Percentiles rank a stretch among this genome's conserved stretches.
Evolutionary conservation across 352 stramenopile genomes (phyloP).

Genomic region (Globisporangium emineosum): DNA sequence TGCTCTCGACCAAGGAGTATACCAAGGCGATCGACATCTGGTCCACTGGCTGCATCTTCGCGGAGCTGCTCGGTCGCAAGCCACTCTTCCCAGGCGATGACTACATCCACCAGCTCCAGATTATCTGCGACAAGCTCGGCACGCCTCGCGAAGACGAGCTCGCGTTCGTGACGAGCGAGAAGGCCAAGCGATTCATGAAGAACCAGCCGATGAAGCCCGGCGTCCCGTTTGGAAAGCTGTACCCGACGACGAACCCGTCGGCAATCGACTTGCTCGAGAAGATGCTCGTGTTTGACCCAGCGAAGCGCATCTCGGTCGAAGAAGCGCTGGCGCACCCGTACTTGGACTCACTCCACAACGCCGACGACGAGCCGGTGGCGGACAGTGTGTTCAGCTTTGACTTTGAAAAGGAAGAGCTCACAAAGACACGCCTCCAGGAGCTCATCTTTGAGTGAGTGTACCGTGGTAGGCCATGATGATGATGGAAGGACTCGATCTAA

Average conservation of each 20-base stretch:
- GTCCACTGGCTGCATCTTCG: conserved; percentile 93
- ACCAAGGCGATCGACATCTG: conserved; percentile 97
- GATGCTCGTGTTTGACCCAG: conserved; percentile 87
- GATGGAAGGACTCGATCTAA: neutral
- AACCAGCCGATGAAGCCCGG: conserved; percentile 72
- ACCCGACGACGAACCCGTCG: conserved; percentile 58
- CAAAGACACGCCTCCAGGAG: conserved; percentile 76
- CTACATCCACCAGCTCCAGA: conserved; percentile 99
- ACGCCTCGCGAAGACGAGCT: conserved; percentile 85
- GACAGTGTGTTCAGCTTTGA: conserved; percentile 83
- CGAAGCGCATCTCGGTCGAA: conserved; percentile 90
- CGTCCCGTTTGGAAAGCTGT: conserved; percentile 69
- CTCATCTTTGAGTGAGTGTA: conserved; percentile 82
- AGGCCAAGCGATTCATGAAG: conserved; percentile 84
- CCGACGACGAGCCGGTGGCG: conserved; percentile 89
- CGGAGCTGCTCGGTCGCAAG: conserved; percentile 88
- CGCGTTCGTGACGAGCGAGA: conserved; percentile 91
- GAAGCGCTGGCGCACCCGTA: conserved; percentile 91
- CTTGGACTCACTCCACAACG: conserved; percentile 89
- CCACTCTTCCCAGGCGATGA: conserved; percentile 95
- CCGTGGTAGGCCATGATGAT: neutral
- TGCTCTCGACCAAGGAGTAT: conserved; percentile 96
- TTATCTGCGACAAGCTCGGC: conserved; percentile 92
- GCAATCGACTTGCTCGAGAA: conserved; percentile 82
- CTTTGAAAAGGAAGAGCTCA: conserved; percentile 86